Evolutionary conservation across 2,329 filamentous ascomycete species (phyloP).

Genomic region (Cercospora zeina): DNA sequence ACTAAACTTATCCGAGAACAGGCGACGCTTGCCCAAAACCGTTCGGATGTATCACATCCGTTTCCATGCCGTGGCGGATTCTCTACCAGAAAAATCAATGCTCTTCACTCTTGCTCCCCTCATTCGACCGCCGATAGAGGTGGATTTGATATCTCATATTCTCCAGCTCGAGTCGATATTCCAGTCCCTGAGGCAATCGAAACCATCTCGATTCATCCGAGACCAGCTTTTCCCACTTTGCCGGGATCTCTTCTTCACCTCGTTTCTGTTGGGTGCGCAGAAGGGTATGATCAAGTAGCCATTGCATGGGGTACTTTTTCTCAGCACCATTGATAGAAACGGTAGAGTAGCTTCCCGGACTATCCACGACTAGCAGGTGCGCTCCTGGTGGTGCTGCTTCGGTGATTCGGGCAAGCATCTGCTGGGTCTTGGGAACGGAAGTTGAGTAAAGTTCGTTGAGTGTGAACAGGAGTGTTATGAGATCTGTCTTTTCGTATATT

Average conservation of each 20-base stretch:
- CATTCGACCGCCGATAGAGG: constrained; percentile 59
- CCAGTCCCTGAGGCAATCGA: constrained; percentile 61
- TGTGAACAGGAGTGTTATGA: constrained; percentile 88
- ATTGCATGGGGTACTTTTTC: constrained; percentile 87
- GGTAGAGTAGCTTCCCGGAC: constrained; percentile 88
- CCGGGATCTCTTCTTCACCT: constrained; percentile 20
- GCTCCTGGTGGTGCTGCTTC: constrained; percentile 58
- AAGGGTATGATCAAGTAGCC: constrained; percentile 82
- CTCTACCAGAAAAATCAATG: background rate
- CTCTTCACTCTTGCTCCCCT: background rate
- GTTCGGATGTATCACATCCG: background rate
- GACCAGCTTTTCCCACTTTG: constrained; percentile 70
- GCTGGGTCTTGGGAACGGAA: constrained; percentile 72
- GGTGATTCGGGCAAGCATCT: constrained; percentile 70
- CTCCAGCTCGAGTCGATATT: constrained; percentile 83
- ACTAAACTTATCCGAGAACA: background rate
- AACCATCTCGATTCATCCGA: constrained; percentile 84
- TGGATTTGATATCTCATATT: constrained; percentile 96
- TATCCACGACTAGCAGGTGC: constrained; percentile 83
- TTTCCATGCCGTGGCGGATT: background rate
- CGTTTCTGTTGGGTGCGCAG: constrained; percentile 42
- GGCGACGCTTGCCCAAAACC: background rate
- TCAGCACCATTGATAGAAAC: constrained; percentile 60
- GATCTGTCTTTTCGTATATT: constrained; percentile 37
- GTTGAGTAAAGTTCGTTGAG: constrained; percentile 90